phyloP scores from a whole-genome alignment of 805 yeast genomes.

The Kluyveromyces lactis region DNA sequence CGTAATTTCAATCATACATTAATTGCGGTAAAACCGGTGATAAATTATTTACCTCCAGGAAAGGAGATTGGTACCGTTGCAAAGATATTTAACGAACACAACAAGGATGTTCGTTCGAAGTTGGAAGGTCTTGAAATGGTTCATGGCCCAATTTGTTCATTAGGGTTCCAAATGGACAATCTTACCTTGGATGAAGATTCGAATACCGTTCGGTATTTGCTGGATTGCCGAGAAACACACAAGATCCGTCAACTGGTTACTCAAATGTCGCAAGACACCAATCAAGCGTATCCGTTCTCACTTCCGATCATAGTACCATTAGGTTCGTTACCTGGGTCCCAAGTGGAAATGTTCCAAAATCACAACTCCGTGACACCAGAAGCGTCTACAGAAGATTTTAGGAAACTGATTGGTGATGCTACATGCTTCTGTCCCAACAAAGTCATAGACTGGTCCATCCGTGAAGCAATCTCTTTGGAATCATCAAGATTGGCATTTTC shows the following conservation, averaged over 20 bases:
- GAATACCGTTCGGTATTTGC: neutral
- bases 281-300: neutral
- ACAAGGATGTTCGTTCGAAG: slow-evolving; percentile 5
- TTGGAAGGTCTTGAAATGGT: slow-evolving; percentile 1
- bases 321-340: neutral
- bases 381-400: neutral
- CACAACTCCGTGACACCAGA: neutral
- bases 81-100: slow-evolving; percentile 8
- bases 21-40: slow-evolving; percentile 7
- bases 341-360: neutral
- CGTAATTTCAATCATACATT: slow-evolving; percentile 6
- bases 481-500: neutral
- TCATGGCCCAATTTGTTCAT: slow-evolving; percentile 2
- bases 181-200: neutral
- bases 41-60: slow-evolving; percentile 6
- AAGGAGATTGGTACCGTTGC: slow-evolving; percentile 5
- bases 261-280: slow-evolving; percentile 1
- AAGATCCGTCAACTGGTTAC: neutral
- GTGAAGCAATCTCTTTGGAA: neutral
- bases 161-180: slow-evolving; percentile 1
- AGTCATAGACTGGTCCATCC: neutral
- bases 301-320: neutral
- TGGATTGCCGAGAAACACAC: neutral
- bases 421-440: neutral
- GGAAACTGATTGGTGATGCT: neutral